Percentiles rank a stretch among this genome's conserved stretches.
phyloP scores from a whole-genome alignment of 352 stramenopile genomes.

The Hyaloperonospora arabidopsidis region DNA sequence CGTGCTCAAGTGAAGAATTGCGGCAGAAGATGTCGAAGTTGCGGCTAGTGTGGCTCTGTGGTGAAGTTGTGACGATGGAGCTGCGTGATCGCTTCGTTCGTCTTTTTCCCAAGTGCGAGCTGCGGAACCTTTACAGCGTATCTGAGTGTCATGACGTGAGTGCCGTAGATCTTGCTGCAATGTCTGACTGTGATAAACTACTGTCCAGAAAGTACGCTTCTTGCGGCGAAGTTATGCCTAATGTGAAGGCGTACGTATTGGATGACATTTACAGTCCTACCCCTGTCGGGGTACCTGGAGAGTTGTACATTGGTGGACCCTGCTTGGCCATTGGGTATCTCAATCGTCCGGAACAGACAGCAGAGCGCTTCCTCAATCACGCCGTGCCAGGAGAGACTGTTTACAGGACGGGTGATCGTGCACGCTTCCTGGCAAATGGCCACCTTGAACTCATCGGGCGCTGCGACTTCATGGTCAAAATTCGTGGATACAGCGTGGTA shows the following conservation, averaged over 20 bases:
- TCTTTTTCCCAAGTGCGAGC: slow-evolving; percentile 73
- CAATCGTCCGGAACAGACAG: slow-evolving; percentile 68
- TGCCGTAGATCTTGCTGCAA: slow-evolving; percentile 64
- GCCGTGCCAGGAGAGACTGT: slow-evolving; percentile 64
- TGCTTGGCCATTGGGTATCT: slow-evolving; percentile 84
- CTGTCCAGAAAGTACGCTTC: slow-evolving; percentile 83
- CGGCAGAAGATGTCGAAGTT: slow-evolving; percentile 55
- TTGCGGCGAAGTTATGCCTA: slow-evolving; percentile 81
- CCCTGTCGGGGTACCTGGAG: slow-evolving; percentile 58
- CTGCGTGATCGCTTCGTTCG: slow-evolving; percentile 80
- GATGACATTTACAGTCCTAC: slow-evolving; percentile 63
- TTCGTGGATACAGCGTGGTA: slow-evolving; percentile 92
- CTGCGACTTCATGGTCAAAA: slow-evolving; percentile 95
- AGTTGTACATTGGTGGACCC: slow-evolving; percentile 82
- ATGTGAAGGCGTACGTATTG: slow-evolving; percentile 68
- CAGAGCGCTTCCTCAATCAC: slow-evolving; percentile 68
- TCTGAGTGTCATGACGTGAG: slow-evolving; percentile 91
- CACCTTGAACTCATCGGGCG: slow-evolving; percentile 89
- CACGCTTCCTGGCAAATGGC: slow-evolving; percentile 83
- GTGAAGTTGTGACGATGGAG: slow-evolving; percentile 89
- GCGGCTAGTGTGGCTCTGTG: slow-evolving; percentile 87
- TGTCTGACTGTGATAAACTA: slow-evolving; percentile 63
- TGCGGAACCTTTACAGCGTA: slow-evolving; percentile 92
- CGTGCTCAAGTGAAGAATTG: slow-evolving; percentile 44
- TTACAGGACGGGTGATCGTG: slow-evolving; percentile 90